Evolutionary conservation across 2,329 filamentous ascomycete genomes (phyloP), one percentile per base, ranked within the genome.

Genomic region (Bipolaris oryzae): DNA sequence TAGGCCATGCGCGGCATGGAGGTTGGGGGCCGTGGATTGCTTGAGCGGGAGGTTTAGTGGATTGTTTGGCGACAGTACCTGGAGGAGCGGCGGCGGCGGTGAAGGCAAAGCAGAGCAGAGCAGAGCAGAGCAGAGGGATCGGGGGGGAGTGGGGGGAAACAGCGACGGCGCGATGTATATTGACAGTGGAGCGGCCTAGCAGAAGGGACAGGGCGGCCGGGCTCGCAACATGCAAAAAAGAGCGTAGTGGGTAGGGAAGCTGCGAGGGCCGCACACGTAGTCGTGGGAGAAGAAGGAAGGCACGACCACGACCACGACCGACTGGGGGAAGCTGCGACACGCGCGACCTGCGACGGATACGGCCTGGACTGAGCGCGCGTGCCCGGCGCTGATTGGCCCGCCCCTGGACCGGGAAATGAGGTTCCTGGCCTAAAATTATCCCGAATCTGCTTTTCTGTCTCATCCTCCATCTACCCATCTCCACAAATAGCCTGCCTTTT

Each of bases 221-320:
- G 64, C 64, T 62, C 67, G 68, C 69, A 70, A 63, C 62, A 57
- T 61, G 66, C 66, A 65, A 72, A 74, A 72, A 74, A 34, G 69
- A 72, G 69, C 73, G 72, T 75, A 69, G 44, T 64, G 71, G 71
- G 70, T 70, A 48, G 68, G 67, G 71, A 64, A 72, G 69, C 70
- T 74, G 67, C 71, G 69, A 70, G 68, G 58, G 68, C 62, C 63
- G 61, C 64, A 65, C 49, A 33, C 52, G 52, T 44, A 45, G 42
- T 44, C n/a, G 37, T 16, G 18, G n/a, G 6, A 44, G 63, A 63
- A 48, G 52, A 64, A 64, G 57, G 62, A 68, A 67, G 60, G 57
- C 58, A 66, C 58, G 65, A 66, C 50, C 43, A n/a, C n/a, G n/a
- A n/a, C n/a, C n/a, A n/a, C n/a, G 42, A 57, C 44, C 25, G 42